Conservation (phyloP, 495 filamentous ascomycete species). For the Pyrenopolyporus hunteri region DNA sequence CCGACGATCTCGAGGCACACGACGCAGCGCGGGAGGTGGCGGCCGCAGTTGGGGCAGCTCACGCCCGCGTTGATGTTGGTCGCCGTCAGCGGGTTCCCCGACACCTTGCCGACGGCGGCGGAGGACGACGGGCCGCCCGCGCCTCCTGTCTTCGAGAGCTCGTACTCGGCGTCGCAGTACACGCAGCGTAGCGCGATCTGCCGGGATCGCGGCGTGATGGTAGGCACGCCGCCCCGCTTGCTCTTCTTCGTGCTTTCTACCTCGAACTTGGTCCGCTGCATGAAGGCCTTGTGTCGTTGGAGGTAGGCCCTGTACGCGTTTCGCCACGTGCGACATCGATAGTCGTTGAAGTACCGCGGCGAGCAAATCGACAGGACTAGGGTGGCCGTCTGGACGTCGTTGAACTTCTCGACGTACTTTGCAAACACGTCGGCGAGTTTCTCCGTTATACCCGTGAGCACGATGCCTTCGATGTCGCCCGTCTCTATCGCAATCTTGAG, state of each 20-base stretch:
- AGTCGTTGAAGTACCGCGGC: constrained; percentile 80
- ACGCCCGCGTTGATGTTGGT: constrained; percentile 59
- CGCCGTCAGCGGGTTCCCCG: constrained; percentile 50
- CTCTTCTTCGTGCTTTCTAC: constrained; percentile 63
- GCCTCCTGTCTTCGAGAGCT: constrained; percentile 46
- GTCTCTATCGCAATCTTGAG: constrained; percentile 67
- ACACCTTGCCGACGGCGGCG: constrained; percentile 7
- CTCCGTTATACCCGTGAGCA: constrained; percentile 84
- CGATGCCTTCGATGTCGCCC: constrained; percentile 87
- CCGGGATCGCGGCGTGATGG: constrained; percentile 67
- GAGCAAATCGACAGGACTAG: constrained; percentile 80
- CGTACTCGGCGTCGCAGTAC: constrained; percentile 70
- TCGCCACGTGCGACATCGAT: constrained; percentile 79
- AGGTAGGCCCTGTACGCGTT: constrained; percentile 81
- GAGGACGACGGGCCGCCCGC: constrained; percentile 21
- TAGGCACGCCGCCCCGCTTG: constrained; percentile 66
- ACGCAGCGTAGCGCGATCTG: constrained; percentile 85
- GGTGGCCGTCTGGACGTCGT: constrained; percentile 88
- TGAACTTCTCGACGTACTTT: constrained; percentile 83
- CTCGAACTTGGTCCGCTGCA: constrained; percentile 67
- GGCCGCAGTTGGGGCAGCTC: constrained; percentile 83
- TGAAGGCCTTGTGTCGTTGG: constrained; percentile 64
- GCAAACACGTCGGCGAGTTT: constrained; percentile 81
- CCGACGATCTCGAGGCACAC: constrained; percentile 88
- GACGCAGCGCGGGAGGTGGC: constrained; percentile 86